phyloP scores from a whole-genome alignment of 2,329 filamentous ascomycete species.

The Fusarium sterilihyphosum region DNA sequence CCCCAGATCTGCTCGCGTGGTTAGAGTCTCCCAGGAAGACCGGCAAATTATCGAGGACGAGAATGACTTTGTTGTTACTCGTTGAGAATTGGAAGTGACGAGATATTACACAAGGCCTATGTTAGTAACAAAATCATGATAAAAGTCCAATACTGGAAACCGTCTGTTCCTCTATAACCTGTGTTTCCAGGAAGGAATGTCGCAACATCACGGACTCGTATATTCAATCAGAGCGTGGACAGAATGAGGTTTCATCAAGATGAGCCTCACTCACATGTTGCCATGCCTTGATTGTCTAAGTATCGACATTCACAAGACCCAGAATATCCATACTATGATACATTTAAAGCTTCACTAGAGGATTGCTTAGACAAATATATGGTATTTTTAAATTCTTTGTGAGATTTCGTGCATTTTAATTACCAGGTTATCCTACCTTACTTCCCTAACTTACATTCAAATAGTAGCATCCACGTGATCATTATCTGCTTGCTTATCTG shows the following conservation, averaged over 20 bases:
- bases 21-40: constrained; percentile 75
- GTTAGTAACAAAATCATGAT: not conserved
- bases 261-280: not conserved
- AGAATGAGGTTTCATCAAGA: not conserved
- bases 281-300: not conserved
- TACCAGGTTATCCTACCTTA: not conserved
- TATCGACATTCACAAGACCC: not conserved
- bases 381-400: not conserved
- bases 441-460: not conserved
- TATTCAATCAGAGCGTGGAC: not conserved
- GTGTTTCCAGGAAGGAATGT: not conserved
- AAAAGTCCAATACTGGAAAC: not conserved
- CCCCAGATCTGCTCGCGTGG: constrained; percentile 76
- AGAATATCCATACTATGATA: not conserved
- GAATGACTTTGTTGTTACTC: constrained; percentile 68
- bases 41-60: constrained; percentile 75
- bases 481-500: not conserved
- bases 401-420: not conserved
- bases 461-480: not conserved
- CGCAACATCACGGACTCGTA: not conserved
- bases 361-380: not conserved
- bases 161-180: not conserved
- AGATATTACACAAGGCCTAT: not conserved
- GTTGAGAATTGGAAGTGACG: constrained; percentile 34
- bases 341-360: too few relatives aligned